Percentiles rank a stretch among this genome's conserved stretches.
phyloP scores from a whole-genome alignment of 2,329 filamentous ascomycete species.

The Apiospora rasikravindrae region DNA sequence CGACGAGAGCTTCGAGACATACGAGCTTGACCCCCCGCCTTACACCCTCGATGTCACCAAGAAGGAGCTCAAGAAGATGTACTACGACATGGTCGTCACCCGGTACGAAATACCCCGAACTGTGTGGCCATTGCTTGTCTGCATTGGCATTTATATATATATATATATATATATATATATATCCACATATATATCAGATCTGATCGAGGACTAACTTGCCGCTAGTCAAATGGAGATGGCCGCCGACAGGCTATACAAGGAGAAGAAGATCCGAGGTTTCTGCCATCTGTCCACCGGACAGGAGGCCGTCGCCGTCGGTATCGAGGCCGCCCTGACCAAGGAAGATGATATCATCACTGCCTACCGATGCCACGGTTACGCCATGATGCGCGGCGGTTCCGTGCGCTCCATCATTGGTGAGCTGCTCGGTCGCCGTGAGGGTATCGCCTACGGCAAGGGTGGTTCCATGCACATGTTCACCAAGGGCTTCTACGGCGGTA shows the following conservation, averaged over 20 bases:
- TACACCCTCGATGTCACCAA: slow-evolving; percentile 95
- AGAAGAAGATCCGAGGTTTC: slow-evolving; percentile 99
- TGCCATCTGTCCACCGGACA: slow-evolving; percentile 98
- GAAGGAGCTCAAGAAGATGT: slow-evolving; percentile 98
- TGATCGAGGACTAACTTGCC: slow-evolving; percentile 14
- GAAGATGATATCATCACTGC: slow-evolving; percentile 95
- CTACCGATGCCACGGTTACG: slow-evolving; percentile 99
- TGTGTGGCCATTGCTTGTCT: slow-evolving; percentile 6
- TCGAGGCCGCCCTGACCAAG: slow-evolving; percentile 93
- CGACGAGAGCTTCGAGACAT: slow-evolving; percentile 99
- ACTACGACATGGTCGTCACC: slow-evolving; percentile 94
- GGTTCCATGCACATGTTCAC: slow-evolving; percentile 99
- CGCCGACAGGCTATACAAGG: slow-evolving; percentile 98
- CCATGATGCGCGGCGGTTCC: slow-evolving; percentile 90
- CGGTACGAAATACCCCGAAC: slow-evolving; percentile 65
- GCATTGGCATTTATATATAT: background rate
- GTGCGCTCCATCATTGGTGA: slow-evolving; percentile 95
- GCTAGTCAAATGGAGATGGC: slow-evolving; percentile 98
- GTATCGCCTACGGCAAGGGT: slow-evolving; percentile 98
- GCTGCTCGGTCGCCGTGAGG: slow-evolving; percentile 90
- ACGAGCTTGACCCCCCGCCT: slow-evolving; percentile 94
- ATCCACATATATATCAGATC: background rate
- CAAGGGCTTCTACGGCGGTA: slow-evolving; percentile 96
- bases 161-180: too few relatives aligned
- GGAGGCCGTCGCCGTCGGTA: slow-evolving; percentile 95